A percentile compares a stretch with the other conserved stretches of the same genome.
Conservation (phyloP, 2,329 filamentous ascomycete genomes). For the Elsinoe necatrix region DNA sequence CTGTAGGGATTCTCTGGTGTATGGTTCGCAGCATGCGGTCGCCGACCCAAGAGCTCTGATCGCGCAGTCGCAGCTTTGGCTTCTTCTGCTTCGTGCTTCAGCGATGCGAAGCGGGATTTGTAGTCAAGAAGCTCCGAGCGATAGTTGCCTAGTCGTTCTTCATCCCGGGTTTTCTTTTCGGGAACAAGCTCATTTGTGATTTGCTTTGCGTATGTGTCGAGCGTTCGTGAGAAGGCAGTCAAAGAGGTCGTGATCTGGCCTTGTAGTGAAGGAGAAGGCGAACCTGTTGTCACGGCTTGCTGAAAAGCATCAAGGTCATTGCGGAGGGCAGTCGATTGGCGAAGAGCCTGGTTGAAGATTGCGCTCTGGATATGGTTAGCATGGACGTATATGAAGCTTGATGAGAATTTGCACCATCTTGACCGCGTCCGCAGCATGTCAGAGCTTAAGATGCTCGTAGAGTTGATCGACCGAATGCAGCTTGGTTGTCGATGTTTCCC, state of each 20-base stretch:
- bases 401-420: too few species aligned
- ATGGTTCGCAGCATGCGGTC: slow-evolving; percentile 62
- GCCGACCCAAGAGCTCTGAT: slow-evolving; percentile 72
- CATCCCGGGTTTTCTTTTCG: slow-evolving; percentile 84
- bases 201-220: slow-evolving; percentile 84
- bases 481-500: not conserved
- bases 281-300: slow-evolving; percentile 42
- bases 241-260: slow-evolving; percentile 71
- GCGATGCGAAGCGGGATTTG: slow-evolving; percentile 63
- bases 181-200: slow-evolving; percentile 82
- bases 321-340: slow-evolving; percentile 73
- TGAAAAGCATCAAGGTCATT: slow-evolving; percentile 62
- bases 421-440: not conserved
- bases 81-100: slow-evolving; percentile 73
- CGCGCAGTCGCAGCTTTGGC: slow-evolving; percentile 41
- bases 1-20: slow-evolving; percentile 92
- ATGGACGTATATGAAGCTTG: too few species aligned
- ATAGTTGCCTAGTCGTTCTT: slow-evolving; percentile 78
- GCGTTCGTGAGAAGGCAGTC: slow-evolving; percentile 73
- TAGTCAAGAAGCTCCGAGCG: slow-evolving; percentile 73
- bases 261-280: slow-evolving; percentile 55
- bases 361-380: slow-evolving; percentile 49
- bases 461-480: not conserved
- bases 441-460: not conserved
- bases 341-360: slow-evolving; percentile 75